Evolutionary conservation across 2,329 filamentous ascomycete genomes (phyloP).

Genomic region (Biscogniauxia mediterranea): DNA sequence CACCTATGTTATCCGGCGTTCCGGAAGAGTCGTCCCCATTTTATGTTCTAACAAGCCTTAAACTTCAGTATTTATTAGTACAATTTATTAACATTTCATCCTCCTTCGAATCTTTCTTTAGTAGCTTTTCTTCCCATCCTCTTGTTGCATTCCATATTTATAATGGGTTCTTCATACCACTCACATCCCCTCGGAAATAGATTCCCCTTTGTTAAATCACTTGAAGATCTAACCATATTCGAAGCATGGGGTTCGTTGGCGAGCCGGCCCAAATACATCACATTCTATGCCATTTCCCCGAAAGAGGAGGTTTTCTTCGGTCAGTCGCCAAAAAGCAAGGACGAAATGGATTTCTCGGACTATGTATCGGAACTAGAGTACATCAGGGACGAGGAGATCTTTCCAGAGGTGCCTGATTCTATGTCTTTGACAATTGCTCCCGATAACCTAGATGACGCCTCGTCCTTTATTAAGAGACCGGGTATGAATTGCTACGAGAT

Average conservation of each 20-base stretch:
- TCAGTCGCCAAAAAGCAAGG: conserved; percentile 1
- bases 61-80: too few species aligned
- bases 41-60: too few species aligned
- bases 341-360: conserved; percentile 6
- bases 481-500: conserved; percentile 5
- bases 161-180: too few species aligned
- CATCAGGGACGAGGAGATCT: conserved; percentile 11
- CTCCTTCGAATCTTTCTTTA: too few species aligned
- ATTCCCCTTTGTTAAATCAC: conserved; percentile 1
- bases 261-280: conserved; percentile 8
- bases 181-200: too few species aligned
- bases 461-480: conserved; percentile 7
- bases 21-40: too few species aligned
- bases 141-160: too few species aligned
- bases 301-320: conserved; percentile 8
- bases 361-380: conserved; percentile 4
- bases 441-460: conserved; percentile 4
- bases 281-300: conserved; percentile 7
- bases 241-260: conserved; percentile 5
- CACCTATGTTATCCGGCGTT: too few species aligned
- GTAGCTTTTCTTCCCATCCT: too few species aligned
- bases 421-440: conserved; percentile 6
- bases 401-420: conserved; percentile 5
- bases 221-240: conserved; percentile 7
- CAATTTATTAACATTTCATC: too few species aligned